These are phyloP conservation scores for Coemansia sp. DNA, from an alignment of 192 early-diverging fungal genomes.

Conservation along the genomic window DNA sequence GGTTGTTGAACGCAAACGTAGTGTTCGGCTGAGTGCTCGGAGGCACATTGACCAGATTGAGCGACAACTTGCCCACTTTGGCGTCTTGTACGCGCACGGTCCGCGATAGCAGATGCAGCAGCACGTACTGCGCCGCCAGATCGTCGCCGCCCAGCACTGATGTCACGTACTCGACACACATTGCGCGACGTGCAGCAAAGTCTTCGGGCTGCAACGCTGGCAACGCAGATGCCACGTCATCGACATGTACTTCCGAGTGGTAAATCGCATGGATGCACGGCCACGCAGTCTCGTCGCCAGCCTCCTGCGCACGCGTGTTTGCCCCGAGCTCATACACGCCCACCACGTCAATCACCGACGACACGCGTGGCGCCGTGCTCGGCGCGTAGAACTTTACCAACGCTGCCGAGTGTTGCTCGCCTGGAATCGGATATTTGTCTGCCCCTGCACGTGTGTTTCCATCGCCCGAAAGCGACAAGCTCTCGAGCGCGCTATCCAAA, in stretches of 20 bases:
- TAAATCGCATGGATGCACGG: conserved; percentile 55
- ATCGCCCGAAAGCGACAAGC: conserved; percentile 20
- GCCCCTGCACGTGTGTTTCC: neutral
- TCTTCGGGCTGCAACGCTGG: conserved; percentile 8
- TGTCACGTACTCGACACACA: conserved; percentile 56
- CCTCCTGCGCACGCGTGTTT: conserved; percentile 20
- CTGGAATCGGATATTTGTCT: conserved; percentile 63
- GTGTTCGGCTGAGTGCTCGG: conserved; percentile 5
- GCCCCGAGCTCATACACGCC: conserved; percentile 56
- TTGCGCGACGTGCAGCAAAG: conserved; percentile 20
- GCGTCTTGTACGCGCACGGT: conserved; percentile 46
- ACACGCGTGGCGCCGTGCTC: conserved; percentile 55
- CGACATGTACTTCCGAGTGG: conserved; percentile 7
- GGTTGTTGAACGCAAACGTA: conserved; percentile 24
- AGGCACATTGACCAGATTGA: conserved; percentile 65
- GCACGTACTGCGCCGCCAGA: conserved; percentile 67
- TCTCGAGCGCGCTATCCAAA: conserved; percentile 36
- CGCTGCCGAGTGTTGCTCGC: conserved; percentile 57
- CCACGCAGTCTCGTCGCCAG: conserved; percentile 17
- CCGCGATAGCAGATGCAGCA: conserved; percentile 67
- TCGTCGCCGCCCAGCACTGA: conserved; percentile 61
- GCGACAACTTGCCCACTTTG: conserved; percentile 67
- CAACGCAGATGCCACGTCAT: conserved; percentile 15
- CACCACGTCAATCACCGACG: conserved; percentile 66
- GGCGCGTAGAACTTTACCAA: conserved; percentile 67